Evolutionary conservation across 75 land plant species (phyloP), one percentile per base, ranked within the genome.

Genomic region (Pinus tabuliformis): DNA sequence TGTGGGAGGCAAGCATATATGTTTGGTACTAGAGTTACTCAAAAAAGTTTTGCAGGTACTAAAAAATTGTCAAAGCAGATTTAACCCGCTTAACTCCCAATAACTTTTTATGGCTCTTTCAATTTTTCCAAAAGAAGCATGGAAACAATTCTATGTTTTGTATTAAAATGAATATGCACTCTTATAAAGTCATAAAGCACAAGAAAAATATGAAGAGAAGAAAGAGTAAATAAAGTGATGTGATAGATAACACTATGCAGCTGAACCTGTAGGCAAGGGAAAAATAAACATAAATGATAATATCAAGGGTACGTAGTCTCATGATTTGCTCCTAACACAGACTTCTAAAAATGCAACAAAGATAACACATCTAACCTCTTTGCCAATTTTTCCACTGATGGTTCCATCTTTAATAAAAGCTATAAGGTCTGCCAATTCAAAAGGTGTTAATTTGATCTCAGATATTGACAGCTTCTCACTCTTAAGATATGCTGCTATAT

Each of bases 341-440:
- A 22, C 49, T 20, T 8, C 0, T 49, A 49, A 66, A 64, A 66
- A 33, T 49, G 20, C 7, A 66, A 66, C 39, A 20, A 21, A 56
- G 62, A 76, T 14, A 75, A 39, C 60, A 78, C 56, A 49, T 13
- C 56, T 59, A 76, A 93, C 99, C 95, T 96, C 91, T 80, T 96
- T 96, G 73, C 95, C 99, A 75, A 94, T 96, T 78, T 96, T 96
- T 39, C 99, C 99, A 82, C 99, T 96, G 26, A 96, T 94, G 12
- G 93, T 94, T 73, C 89, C 95, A 85, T 78, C 84, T 84, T 96
- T 88, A 76, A 96, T 96, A 30, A 96, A 88, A 36, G 85, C 81
- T 60, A 96, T 92, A 36, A 96, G 86, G 82, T 91, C 95, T 73
- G 93, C 87, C 59, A 96, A 80, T 74, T 90, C 91, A 18, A 79